phyloP scores from a whole-genome alignment of 1,139 yeast species.

The Debaryomyces robertsiae region DNA sequence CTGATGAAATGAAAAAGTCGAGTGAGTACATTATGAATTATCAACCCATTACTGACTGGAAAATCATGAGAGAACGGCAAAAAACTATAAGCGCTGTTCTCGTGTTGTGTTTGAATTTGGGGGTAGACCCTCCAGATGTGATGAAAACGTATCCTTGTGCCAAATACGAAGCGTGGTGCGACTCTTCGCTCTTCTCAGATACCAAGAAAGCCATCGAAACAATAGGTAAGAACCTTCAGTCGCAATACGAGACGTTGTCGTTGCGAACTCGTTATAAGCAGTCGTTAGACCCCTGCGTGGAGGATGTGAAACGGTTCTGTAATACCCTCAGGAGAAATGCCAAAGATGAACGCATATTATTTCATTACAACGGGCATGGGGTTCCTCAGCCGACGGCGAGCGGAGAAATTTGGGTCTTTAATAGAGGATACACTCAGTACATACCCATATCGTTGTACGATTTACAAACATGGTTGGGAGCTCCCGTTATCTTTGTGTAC shows the following conservation, averaged over 20 bases:
- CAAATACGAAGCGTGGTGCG: constrained; percentile 89
- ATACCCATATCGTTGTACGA: constrained; percentile 94
- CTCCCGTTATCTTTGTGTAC: constrained; percentile 93
- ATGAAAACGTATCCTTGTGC: constrained; percentile 95
- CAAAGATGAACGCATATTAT: constrained; percentile 84
- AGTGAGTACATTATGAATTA: constrained; percentile 52
- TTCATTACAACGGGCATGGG: constrained; percentile 98
- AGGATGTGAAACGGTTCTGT: constrained; percentile 91
- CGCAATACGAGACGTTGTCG: constrained; percentile 87
- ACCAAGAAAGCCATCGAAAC: constrained; percentile 90
- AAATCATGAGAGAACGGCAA: constrained; percentile 83
- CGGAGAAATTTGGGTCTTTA: constrained; percentile 99
- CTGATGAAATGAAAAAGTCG: constrained; percentile 50
- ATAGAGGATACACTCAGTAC: constrained; percentile 94
- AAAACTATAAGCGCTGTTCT: constrained; percentile 95
- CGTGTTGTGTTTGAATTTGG: constrained; percentile 84
- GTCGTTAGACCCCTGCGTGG: constrained; percentile 91
- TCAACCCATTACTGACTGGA: constrained; percentile 87
- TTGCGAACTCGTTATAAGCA: constrained; percentile 88
- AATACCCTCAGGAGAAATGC: constrained; percentile 87
- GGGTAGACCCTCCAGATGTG: constrained; percentile 97
- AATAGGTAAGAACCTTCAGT: constrained; percentile 84
- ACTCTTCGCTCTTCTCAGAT: constrained; percentile 81
- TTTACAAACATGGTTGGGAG: constrained; percentile 95
- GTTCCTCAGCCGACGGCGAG: constrained; percentile 96